Conservation (phyloP, 768 basidiomycete species). For the Leccinellum albellum region DNA sequence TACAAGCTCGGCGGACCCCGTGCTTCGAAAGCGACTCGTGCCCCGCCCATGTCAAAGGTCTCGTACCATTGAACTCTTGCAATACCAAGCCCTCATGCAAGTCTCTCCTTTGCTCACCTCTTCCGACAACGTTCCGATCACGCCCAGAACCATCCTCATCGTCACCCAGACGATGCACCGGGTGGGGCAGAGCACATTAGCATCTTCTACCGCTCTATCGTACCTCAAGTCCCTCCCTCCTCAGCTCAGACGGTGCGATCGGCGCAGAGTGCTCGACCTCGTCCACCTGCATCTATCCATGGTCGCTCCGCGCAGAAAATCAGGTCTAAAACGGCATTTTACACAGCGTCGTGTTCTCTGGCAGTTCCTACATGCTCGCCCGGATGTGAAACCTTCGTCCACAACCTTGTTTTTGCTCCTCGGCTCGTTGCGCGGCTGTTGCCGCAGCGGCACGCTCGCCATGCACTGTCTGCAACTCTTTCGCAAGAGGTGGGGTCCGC, state of each 20-base stretch:
- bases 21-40: constrained; percentile 11
- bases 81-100: constrained; percentile 40
- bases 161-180: constrained; percentile 47
- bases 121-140: constrained; percentile 32
- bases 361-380: constrained; percentile 44
- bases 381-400: constrained; percentile 51
- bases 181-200: constrained; percentile 35
- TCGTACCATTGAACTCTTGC: constrained; percentile 17
- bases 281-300: constrained; percentile 46
- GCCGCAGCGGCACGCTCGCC: constrained; percentile 54
- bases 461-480: constrained; percentile 43
- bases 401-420: constrained; percentile 60
- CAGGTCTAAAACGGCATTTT: constrained; percentile 43
- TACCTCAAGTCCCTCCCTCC: constrained; percentile 52
- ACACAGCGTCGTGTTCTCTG: constrained; percentile 42
- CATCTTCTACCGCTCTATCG: constrained; percentile 41
- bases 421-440: constrained; percentile 44
- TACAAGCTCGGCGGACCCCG: background rate
- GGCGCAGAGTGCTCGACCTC: constrained; percentile 44
- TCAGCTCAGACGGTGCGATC: constrained; percentile 33
- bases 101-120: constrained; percentile 37
- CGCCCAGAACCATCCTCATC: constrained; percentile 42
- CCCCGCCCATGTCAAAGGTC: constrained; percentile 13
- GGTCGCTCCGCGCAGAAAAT: constrained; percentile 27
- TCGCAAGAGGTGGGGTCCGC: constrained; percentile 51